Evolutionary conservation across 176 grass and related monocot genomes (phyloP), one percentile per base, ranked within the genome.

Genomic region (Oryza coarctata): DNA sequence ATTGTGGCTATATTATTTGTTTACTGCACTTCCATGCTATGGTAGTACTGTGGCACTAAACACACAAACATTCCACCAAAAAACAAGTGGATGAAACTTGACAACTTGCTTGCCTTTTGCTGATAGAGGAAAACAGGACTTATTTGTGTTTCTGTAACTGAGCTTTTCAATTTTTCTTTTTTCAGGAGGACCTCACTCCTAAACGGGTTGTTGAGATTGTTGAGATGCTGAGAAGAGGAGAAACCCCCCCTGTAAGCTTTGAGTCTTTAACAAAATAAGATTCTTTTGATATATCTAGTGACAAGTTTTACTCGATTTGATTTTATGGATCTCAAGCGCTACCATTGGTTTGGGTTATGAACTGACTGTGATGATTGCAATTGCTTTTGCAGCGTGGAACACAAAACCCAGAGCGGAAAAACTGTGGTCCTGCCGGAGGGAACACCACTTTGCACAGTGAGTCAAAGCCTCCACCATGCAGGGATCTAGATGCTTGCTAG

Each of bases 401-500:
- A 7, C 96, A 98, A 81, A 77, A 98, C 65, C 87, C 93, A 9
- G 85, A 98, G 12, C 75, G 93, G 12, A 93, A 84, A 69, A 98
- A 80, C 77, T 74, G 87, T 47, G 96, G 96, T 18, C 96, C 93
- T 69, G 93, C 87, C 33, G 96, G 96, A 82, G 96, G 90, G 6
- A 98, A 87, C 25, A 88, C 90, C 20, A 95, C 90, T 26, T 90
- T 95, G 87, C 95, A 88, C 5, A 47, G 87, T 25, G 92, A 93
- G 64, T 89, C 89, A 1, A 91, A 88, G 41, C 90, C 96, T 14
- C 90, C 95, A 45, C 91, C 90, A 10, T 98, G 96, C 90, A 95
- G 96, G 49, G 90, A 95, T 78, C 87, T 98, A 27, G 90, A 95
- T 84, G 96, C 90, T 20, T 98, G 93, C 87, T 98, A 87, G 94